Conservation (phyloP, 805 yeast genomes). For the Zygotorulaspora danielsina region DNA sequence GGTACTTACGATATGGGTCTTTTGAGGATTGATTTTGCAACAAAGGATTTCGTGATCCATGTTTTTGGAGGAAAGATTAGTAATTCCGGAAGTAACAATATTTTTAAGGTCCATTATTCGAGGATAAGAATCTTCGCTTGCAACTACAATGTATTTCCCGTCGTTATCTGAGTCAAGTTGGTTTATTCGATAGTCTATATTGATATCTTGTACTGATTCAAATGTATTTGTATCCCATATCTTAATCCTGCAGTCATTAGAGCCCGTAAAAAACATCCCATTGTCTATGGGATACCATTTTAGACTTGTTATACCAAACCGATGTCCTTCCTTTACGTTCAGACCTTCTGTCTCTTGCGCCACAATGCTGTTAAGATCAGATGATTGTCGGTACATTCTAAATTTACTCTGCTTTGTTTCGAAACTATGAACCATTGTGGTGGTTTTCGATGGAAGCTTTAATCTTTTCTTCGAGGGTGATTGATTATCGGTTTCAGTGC, state of each 20-base stretch:
- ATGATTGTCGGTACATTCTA: conserved; percentile 22
- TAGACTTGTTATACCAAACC: conserved; percentile 66
- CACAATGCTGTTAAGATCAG: conserved; percentile 1
- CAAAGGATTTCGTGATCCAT: conserved; percentile 37
- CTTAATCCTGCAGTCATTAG: conserved; percentile 72
- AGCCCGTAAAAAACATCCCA: conserved; percentile 78
- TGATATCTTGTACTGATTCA: conserved; percentile 62
- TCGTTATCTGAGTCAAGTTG: conserved; percentile 52
- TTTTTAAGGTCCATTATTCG: conserved; percentile 71
- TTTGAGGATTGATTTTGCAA: conserved; percentile 72
- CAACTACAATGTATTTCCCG: conserved; percentile 58
- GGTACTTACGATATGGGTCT: conserved; percentile 58
- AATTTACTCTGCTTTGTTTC: conserved; percentile 23
- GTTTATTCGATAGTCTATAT: conserved; percentile 58
- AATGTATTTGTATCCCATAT: conserved; percentile 76
- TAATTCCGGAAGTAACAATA: conserved; percentile 67
- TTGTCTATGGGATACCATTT: conserved; percentile 89
- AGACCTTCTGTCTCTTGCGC: conserved; percentile 1
- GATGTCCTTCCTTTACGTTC: conserved; percentile 40
- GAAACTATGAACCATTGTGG: conserved; percentile 20
- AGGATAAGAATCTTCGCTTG: conserved; percentile 63
- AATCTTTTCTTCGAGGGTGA: conserved; percentile 7
- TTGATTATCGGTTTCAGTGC: neutral
- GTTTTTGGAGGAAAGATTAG: conserved; percentile 58
- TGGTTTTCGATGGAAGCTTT: neutral